Conservation (phyloP, 1,139 yeast genomes). For the Hyphopichia pseudoburtonii region DNA sequence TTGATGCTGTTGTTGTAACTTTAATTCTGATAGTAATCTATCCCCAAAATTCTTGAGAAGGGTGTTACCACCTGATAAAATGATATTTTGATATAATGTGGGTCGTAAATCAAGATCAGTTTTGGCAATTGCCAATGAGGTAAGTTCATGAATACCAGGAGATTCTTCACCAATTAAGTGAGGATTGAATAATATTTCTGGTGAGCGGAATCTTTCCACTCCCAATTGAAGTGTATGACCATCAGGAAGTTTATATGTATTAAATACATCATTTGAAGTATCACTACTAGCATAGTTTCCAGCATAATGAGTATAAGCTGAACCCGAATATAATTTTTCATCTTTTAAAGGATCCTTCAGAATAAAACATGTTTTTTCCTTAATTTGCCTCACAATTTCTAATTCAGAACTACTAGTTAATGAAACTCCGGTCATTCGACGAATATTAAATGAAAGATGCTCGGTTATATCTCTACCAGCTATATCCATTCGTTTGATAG, state of each 20-base stretch:
- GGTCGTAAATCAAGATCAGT: conserved; percentile 79
- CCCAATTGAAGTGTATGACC: conserved; percentile 68
- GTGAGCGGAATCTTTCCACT: conserved; percentile 65
- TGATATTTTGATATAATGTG: conserved; percentile 65
- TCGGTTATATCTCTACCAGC: conserved; percentile 90
- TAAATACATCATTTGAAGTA: conserved; percentile 24
- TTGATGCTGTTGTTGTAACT: conserved; percentile 26
- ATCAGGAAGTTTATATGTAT: conserved; percentile 72
- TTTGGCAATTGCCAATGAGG: conserved; percentile 64
- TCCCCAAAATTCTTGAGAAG: conserved; percentile 78
- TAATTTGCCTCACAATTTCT: conserved; percentile 76
- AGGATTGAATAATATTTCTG: conserved; percentile 81
- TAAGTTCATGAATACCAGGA: conserved; percentile 64
- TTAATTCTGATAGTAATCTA: conserved; percentile 69
- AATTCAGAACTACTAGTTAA: conserved; percentile 72
- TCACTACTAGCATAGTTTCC: too few species aligned
- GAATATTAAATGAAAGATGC: conserved; percentile 63
- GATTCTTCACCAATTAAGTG: conserved; percentile 76
- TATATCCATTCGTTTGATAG: conserved; percentile 72
- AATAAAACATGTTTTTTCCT: conserved; percentile 72
- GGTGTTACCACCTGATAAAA: conserved; percentile 87
- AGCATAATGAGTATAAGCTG: conserved; percentile 15
- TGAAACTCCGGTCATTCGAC: conserved; percentile 61
- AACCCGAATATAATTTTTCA: conserved; percentile 54
- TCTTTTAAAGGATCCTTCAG: conserved; percentile 70